Percentiles rank a stretch among this genome's conserved stretches.
Conservation (phyloP, 2,329 filamentous ascomycete species). For the Reticulascus tulasneorum region DNA sequence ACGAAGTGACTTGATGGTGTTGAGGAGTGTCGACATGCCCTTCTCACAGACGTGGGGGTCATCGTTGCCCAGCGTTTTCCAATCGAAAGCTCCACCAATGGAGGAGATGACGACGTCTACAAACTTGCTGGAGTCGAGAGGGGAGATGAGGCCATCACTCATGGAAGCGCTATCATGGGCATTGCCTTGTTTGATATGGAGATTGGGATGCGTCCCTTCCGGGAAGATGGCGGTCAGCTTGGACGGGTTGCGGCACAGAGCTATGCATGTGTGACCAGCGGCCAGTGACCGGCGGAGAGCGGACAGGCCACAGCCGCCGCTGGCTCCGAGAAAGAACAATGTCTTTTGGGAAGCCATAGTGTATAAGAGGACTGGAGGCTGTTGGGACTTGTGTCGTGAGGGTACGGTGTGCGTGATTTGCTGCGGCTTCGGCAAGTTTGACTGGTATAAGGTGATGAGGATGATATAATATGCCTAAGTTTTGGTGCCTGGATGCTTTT, state of each 20-base stretch:
- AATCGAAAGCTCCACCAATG: slow-evolving; percentile 36
- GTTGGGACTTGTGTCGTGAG: too few relatives aligned
- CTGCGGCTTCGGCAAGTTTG: too few relatives aligned
- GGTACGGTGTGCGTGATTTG: too few relatives aligned
- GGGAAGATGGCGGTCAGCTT: slow-evolving; percentile 39
- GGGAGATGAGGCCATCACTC: slow-evolving; percentile 27
- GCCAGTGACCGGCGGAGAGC: slow-evolving; percentile 41
- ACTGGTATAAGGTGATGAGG: too few relatives aligned
- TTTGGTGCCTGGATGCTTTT: too few relatives aligned
- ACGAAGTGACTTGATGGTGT: slow-evolving; percentile 29
- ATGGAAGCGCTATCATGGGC: slow-evolving; percentile 37
- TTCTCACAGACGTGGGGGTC: slow-evolving; percentile 45
- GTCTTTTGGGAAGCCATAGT: slow-evolving; percentile 26
- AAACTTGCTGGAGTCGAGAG: slow-evolving; percentile 21
- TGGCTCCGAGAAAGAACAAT: slow-evolving; percentile 51
- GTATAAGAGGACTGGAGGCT: too few relatives aligned
- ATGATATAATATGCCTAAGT: too few relatives aligned
- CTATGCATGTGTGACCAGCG: slow-evolving; percentile 42
- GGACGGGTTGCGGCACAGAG: slow-evolving; percentile 45
- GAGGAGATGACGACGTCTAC: slow-evolving; percentile 44
- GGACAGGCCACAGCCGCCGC: slow-evolving; percentile 44
- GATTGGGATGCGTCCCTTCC: slow-evolving; percentile 25
- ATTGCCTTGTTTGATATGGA: slow-evolving; percentile 44
- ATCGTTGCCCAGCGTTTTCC: slow-evolving; percentile 31
- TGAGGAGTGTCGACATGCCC: slow-evolving; percentile 38